These are phyloP conservation scores for Pyrus pyrifolia DNA, from an alignment of 306 rosid species.

Conservation along the genomic window DNA sequence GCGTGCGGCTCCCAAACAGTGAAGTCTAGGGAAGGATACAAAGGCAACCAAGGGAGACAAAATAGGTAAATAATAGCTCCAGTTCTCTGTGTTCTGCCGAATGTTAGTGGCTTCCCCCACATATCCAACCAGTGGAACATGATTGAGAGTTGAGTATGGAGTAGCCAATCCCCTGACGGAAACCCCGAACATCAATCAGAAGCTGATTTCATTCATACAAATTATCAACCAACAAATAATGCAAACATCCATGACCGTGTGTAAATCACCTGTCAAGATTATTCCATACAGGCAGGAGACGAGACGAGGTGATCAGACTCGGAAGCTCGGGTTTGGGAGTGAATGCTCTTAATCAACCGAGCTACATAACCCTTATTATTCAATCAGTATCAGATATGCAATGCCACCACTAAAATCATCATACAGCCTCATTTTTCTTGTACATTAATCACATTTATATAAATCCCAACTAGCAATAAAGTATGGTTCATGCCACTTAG, in stretches of 20 bases:
- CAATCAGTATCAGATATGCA: too few relatives aligned
- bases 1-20: constrained; percentile 25
- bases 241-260: too few relatives aligned
- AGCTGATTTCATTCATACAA: neutral
- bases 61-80: constrained; percentile 22
- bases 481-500: too few relatives aligned
- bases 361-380: too few relatives aligned
- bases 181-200: neutral
- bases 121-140: constrained; percentile 27
- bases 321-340: too few relatives aligned
- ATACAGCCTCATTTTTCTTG: too few relatives aligned
- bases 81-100: constrained; percentile 12
- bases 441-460: too few relatives aligned
- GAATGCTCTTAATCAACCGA: too few relatives aligned
- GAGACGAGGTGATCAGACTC: too few relatives aligned
- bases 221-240: neutral
- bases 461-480: too few relatives aligned
- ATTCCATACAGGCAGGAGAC: neutral
- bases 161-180: constrained; percentile 42
- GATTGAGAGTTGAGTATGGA: constrained; percentile 22
- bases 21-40: constrained; percentile 25
- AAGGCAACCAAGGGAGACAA: constrained; percentile 13
- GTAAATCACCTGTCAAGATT: neutral
- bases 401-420: too few relatives aligned
- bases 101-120: constrained; percentile 19